A percentile compares a stretch with the other conserved stretches of the same genome.
phyloP scores from a whole-genome alignment of 768 basidiomycete species.

The Phlebiopsis gigantea region DNA sequence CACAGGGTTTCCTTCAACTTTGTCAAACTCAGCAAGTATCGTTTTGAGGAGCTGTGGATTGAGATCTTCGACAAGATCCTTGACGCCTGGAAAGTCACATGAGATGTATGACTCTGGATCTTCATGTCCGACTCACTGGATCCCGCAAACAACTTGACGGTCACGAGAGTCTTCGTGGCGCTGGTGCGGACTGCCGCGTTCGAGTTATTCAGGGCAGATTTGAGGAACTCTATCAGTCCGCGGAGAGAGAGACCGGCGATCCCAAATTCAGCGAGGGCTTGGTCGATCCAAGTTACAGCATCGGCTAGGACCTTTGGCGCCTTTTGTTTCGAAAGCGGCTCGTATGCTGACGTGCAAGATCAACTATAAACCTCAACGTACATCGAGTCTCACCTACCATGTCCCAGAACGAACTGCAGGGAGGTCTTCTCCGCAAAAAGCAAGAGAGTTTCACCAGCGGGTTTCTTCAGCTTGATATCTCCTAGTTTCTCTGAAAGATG shows the following conservation, averaged over 20 bases:
- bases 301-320: conserved; percentile 96
- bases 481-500: conserved; percentile 93
- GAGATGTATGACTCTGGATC: neutral
- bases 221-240: conserved; percentile 86
- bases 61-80: conserved; percentile 87
- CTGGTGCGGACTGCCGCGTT: conserved; percentile 91
- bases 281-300: conserved; percentile 83
- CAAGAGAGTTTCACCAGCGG: conserved; percentile 83
- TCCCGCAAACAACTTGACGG: conserved; percentile 88
- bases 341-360: conserved; percentile 62
- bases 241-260: conserved; percentile 81
- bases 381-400: conserved; percentile 51
- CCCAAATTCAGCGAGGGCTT: conserved; percentile 85
- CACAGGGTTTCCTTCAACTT: conserved; percentile 69
- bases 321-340: conserved; percentile 90
- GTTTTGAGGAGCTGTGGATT: conserved; percentile 91
- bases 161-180: conserved; percentile 90
- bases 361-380: conserved; percentile 5
- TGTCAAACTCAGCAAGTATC: conserved; percentile 89
- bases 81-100: conserved; percentile 56
- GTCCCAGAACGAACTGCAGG: conserved; percentile 87
- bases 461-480: conserved; percentile 94
- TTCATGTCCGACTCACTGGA: conserved; percentile 46
- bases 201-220: conserved; percentile 81
- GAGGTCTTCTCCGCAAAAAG: conserved; percentile 89